phyloP scores from a whole-genome alignment of 73 alveolate species.

The Loxodes magnus region DNA sequence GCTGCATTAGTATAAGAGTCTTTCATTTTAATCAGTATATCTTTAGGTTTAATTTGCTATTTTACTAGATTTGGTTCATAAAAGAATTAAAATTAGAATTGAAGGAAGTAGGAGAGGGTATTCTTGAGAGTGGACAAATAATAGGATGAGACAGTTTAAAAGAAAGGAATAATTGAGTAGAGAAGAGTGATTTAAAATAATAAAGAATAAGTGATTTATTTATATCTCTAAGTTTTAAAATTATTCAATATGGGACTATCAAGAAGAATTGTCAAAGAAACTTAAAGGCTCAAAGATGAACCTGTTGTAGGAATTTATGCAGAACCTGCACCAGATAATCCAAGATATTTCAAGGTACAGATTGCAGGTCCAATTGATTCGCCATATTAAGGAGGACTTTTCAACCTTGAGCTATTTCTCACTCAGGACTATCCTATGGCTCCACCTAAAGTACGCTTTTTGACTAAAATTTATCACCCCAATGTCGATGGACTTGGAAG shows the following conservation, averaged over 20 bases:
- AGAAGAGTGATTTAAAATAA: no score
- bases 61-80: no score
- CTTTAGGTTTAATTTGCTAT: no score
- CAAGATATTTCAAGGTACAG: slow-evolving; percentile 77
- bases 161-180: no score
- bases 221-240: not conserved
- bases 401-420: slow-evolving; percentile 66
- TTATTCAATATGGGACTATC: not conserved
- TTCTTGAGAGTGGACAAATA: no score
- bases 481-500: slow-evolving; percentile 71
- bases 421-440: slow-evolving; percentile 95
- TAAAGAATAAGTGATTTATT: no score
- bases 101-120: no score
- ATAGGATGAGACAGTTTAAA: no score
- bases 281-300: slow-evolving; percentile 24
- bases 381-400: slow-evolving; percentile 80
- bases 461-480: slow-evolving; percentile 90
- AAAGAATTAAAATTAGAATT: no score
- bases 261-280: slow-evolving; percentile 31
- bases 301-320: slow-evolving; percentile 50
- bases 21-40: no score
- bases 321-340: slow-evolving; percentile 64
- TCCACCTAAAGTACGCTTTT: slow-evolving; percentile 89
- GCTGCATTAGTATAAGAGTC: no score
- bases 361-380: slow-evolving; percentile 86